phyloP scores from a whole-genome alignment of 1,284 basidiomycete species.

The Naganishia sp. region DNA sequence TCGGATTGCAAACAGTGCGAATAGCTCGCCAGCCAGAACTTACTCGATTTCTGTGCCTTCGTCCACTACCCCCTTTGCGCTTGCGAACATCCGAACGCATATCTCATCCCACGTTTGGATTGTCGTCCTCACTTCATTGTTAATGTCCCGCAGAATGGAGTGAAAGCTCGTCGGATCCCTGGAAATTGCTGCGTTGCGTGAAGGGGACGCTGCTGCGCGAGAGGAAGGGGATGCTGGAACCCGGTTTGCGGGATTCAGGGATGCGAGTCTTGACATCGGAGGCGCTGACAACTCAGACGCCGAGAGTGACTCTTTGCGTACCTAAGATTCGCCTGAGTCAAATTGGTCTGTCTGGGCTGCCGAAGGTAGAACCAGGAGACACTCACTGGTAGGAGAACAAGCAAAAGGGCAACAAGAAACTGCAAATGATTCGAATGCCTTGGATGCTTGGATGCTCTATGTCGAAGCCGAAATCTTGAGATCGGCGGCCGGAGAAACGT shows the following conservation, averaged over 20 bases:
- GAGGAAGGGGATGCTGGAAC: conserved; percentile 27
- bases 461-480: too few relatives aligned
- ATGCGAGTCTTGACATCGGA: conserved; percentile 27
- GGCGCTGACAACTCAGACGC: too few relatives aligned
- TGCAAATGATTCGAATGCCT: too few relatives aligned
- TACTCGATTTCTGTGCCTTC: conserved; percentile 34
- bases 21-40: conserved; percentile 3
- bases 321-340: too few relatives aligned
- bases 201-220: conserved; percentile 22
- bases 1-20: not conserved
- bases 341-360: too few relatives aligned
- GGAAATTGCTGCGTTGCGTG: conserved; percentile 5
- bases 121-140: conserved; percentile 17
- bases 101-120: conserved; percentile 31
- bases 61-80: conserved; percentile 27
- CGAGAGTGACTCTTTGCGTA: too few relatives aligned
- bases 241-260: conserved; percentile 27
- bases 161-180: conserved; percentile 31
- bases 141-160: conserved; percentile 27
- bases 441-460: too few relatives aligned
- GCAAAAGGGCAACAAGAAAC: too few relatives aligned
- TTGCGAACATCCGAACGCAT: conserved; percentile 13
- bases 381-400: too few relatives aligned
- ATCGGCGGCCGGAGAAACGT: too few relatives aligned
- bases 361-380: too few relatives aligned